phyloP scores from a whole-genome alignment of 139 green algal species.

The Picochlorum sp. region DNA sequence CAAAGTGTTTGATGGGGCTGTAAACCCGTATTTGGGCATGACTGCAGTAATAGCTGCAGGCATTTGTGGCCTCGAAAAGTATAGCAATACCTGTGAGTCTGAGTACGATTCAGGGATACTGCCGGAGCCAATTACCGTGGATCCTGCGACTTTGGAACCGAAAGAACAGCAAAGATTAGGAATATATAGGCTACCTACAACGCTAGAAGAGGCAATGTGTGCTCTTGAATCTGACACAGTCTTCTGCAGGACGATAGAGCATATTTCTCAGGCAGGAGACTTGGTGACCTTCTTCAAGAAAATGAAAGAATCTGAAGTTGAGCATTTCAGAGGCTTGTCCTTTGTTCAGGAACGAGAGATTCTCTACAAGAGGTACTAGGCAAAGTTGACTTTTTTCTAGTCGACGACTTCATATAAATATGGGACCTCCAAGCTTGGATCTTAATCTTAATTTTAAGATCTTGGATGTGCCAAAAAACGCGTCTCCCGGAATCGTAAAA shows the following conservation, averaged over 20 bases:
- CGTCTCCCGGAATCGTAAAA: no score
- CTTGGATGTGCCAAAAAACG: no score
- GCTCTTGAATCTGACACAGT: conserved; percentile 2
- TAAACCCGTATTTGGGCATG: conserved; percentile 57
- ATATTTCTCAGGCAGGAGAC: not conserved
- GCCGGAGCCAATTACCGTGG: conserved; percentile 11
- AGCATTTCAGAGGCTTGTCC: not conserved
- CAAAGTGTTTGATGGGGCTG: conserved; percentile 39
- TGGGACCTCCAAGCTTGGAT: no score
- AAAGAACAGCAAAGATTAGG: not conserved
- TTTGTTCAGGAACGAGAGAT: not conserved
- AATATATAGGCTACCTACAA: not conserved
- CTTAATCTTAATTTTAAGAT: no score
- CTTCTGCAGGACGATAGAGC: conserved; percentile 1
- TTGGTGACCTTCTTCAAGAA: not conserved
- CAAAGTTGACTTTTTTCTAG: no score
- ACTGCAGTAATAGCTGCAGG: conserved; percentile 40
- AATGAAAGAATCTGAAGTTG: not conserved
- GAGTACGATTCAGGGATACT: no score
- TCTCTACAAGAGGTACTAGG: not conserved
- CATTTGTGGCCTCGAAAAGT: conserved; percentile 23
- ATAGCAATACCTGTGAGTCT: no score
- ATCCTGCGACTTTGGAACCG: conserved; percentile 9
- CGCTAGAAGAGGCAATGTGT: conserved; percentile 3
- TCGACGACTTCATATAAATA: no score